Percentiles rank a stretch among this genome's conserved stretches.
phyloP scores from a whole-genome alignment of 2,329 filamentous ascomycete species.

The Cadophora malorum region DNA sequence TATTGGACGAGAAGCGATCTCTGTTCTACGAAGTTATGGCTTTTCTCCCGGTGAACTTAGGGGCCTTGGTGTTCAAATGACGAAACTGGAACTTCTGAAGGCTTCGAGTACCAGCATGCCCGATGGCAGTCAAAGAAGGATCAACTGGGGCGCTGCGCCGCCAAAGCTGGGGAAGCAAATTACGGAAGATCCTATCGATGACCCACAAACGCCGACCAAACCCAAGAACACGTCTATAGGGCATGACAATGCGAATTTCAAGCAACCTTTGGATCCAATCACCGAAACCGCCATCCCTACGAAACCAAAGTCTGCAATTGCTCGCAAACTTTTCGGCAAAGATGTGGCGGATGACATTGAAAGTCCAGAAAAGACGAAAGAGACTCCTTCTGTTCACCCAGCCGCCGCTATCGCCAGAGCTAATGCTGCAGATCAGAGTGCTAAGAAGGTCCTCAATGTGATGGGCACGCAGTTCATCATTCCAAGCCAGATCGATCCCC shows the following conservation, averaged over 20 bases:
- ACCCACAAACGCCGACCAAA: conserved; percentile 49
- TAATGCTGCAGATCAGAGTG: conserved; percentile 53
- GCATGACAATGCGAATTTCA: conserved; percentile 29
- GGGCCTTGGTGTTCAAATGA: conserved; percentile 91
- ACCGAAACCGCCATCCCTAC: conserved; percentile 40
- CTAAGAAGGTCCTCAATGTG: conserved; percentile 76
- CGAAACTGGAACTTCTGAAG: conserved; percentile 85
- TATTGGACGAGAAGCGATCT: conserved; percentile 83
- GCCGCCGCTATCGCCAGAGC: conserved; percentile 59
- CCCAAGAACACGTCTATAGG: conserved; percentile 41
- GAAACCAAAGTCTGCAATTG: conserved; percentile 33
- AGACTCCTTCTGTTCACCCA: conserved; percentile 52
- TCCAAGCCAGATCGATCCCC: conserved; percentile 80
- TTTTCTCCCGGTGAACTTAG: conserved; percentile 93
- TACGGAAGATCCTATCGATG: conserved; percentile 56
- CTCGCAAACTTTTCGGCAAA: conserved; percentile 25
- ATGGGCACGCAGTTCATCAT: conserved; percentile 91
- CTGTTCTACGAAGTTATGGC: conserved; percentile 79
- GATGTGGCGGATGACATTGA: conserved; percentile 62
- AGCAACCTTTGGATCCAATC: conserved; percentile 34
- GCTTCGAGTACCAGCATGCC: conserved; percentile 55
- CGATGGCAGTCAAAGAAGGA: conserved; percentile 79
- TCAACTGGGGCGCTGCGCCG: conserved; percentile 69
- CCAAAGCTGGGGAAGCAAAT: conserved; percentile 50
- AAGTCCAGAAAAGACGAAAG: conserved; percentile 60